These are phyloP conservation scores for Cadophora gregata DNA, from an alignment of 2,329 filamentous ascomycete genomes.

Conservation along the genomic window DNA sequence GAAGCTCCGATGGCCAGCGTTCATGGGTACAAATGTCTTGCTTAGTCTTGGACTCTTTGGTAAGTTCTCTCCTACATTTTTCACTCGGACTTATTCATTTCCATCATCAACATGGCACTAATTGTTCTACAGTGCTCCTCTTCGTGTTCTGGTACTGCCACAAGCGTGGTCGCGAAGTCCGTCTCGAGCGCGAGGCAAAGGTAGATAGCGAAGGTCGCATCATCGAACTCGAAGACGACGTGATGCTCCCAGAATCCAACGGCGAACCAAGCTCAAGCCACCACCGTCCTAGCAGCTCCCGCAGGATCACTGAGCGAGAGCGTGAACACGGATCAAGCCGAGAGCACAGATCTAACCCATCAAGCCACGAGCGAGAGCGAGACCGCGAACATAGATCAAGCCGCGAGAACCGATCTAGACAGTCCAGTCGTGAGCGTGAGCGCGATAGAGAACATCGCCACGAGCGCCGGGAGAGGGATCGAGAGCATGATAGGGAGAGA, in stretches of 20 bases:
- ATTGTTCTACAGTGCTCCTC: conserved; percentile 65
- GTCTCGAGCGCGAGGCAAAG: conserved; percentile 56
- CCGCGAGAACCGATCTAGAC: conserved; percentile 11
- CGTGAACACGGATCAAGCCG: conserved; percentile 3
- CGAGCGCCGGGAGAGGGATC: conserved; percentile 9
- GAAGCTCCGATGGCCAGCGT: conserved; percentile 85
- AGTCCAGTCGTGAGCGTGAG: conserved; percentile 13
- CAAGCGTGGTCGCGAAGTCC: conserved; percentile 87
- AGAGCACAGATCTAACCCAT: conserved; percentile 9
- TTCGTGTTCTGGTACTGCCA: conserved; percentile 99
- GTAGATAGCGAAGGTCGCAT: conserved; percentile 38
- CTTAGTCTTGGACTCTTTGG: conserved; percentile 88
- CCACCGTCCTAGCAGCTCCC: conserved; percentile 2
- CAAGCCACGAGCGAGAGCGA: conserved; percentile 13
- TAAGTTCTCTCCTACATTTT: conserved; percentile 53
- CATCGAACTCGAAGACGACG: conserved; percentile 37
- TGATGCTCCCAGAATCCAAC: conserved; percentile 24
- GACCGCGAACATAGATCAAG: conserved; percentile 14
- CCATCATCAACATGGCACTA: conserved; percentile 19
- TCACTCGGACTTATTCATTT: background rate
- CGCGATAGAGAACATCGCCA: background rate
- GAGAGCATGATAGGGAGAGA: conserved; percentile 17
- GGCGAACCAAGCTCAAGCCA: conserved; percentile 19
- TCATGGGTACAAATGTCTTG: conserved; percentile 89
- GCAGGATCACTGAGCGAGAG: conserved; percentile 15